These are phyloP conservation scores for Rhizomucor pusillus DNA, from an alignment of 371 early-diverging fungal species.

Conservation along the genomic window DNA sequence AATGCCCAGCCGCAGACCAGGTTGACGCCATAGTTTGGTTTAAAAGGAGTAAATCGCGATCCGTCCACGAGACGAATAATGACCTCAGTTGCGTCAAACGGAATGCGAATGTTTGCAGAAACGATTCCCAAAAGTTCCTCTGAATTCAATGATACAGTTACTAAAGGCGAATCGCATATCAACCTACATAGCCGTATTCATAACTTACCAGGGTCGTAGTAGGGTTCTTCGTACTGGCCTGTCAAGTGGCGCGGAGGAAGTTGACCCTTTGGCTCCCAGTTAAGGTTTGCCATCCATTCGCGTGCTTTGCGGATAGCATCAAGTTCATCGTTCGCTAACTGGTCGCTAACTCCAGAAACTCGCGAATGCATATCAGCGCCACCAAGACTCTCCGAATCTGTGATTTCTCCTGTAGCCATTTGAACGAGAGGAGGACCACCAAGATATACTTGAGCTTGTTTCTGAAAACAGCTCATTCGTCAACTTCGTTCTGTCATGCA, in stretches of 20 bases:
- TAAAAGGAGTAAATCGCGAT: constrained; percentile 62
- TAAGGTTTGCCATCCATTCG: constrained; percentile 63
- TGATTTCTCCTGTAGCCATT: constrained; percentile 77
- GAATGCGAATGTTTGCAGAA: constrained; percentile 64
- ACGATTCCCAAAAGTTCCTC: constrained; percentile 68
- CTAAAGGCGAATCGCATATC: background rate
- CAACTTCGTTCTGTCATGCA: background rate
- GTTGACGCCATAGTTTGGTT: constrained; percentile 69
- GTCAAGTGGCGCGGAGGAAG: constrained; percentile 52
- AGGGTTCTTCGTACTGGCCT: constrained; percentile 56
- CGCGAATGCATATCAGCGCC: constrained; percentile 79
- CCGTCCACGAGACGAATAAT: constrained; percentile 70
- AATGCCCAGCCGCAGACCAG: constrained; percentile 67
- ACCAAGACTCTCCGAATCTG: constrained; percentile 70
- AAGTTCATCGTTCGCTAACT: constrained; percentile 62
- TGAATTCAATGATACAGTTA: constrained; percentile 1
- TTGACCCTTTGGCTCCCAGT: constrained; percentile 59
- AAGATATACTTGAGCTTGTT: constrained; percentile 71
- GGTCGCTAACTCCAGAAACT: constrained; percentile 64
- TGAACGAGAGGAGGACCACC: constrained; percentile 78
- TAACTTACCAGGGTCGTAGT: constrained; percentile 43
- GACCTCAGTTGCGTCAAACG: constrained; percentile 70
- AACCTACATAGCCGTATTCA: background rate
- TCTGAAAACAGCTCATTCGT: constrained; percentile 21
- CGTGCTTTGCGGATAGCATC: constrained; percentile 68